Evolutionary conservation across 2,329 filamentous ascomycete genomes (phyloP), one percentile per base, ranked within the genome.

Genomic region (Cyphellophora attinorum): DNA sequence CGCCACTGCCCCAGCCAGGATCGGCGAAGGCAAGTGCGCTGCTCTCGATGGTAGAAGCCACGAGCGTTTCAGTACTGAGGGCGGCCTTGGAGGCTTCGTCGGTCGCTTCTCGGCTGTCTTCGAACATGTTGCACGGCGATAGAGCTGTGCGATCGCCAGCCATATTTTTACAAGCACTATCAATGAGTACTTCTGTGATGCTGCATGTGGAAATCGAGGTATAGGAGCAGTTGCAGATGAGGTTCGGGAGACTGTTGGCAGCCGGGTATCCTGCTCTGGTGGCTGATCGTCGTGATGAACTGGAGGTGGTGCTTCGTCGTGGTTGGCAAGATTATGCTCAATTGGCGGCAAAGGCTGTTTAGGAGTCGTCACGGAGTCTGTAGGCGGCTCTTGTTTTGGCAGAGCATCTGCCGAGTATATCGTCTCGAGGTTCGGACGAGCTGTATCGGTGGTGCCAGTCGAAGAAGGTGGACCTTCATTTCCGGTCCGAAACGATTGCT

Each of bases 71-170:
- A 8, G 94, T 68, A 0, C 61, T 64, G 45, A 80, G 69, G 2
- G 85, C 78, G 21, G 94, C 69, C 52, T 82, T 83, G 39, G 76
- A 70, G 1, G 89, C 91, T 64, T 96, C 91, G 8, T 76, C 70
- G 17, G 88, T 74, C 5, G 89, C 85, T 34, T 79, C 83, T 47
- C 74, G 75, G 10, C 83, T 78, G 54, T 96, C 89, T 13, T 88
- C 80, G 36, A 76, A 75, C 64, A 93, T 76, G 6, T 73, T 74
- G 89, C 85, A 34, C 85, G 75, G 17, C 85, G 76, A 54, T 96
- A 98, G 45, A 96, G 79, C 0, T 81, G 81, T 2, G 85, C 81
- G 41, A 95, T 85, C 53, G 91, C 81, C 6, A 95, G 67, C 91
- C 91, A 98, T 19, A 95, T 78, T 45, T 80, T 81, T 13, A 86